Conservation (phyloP, 441 rosid species). For the Eutrema salsugineum region DNA sequence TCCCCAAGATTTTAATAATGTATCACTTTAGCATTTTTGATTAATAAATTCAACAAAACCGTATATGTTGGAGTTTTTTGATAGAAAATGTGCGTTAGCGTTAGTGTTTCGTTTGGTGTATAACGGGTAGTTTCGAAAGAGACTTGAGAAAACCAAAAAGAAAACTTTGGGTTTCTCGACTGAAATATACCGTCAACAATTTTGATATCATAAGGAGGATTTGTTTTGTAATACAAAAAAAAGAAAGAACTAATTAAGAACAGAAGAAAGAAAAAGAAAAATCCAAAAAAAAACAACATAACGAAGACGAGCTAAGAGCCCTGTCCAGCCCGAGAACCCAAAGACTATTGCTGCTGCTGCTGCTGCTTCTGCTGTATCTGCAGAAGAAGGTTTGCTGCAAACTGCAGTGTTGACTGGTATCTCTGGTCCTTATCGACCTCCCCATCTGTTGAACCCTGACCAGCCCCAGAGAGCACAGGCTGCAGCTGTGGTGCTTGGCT, state of each 20-base stretch:
- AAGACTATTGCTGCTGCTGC: constrained; percentile 33
- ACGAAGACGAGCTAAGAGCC: constrained; percentile 19
- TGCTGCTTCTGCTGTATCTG: constrained; percentile 72
- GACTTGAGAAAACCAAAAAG: background rate
- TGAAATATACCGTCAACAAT: background rate
- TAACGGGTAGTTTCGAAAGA: background rate
- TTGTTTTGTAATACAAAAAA: background rate
- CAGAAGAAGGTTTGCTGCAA: constrained; percentile 90
- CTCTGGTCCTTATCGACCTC: constrained; percentile 84
- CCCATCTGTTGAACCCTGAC: constrained; percentile 47
- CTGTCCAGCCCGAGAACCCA: constrained; percentile 45
- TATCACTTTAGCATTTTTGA: too few relatives aligned
- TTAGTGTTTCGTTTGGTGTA: background rate
- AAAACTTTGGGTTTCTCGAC: background rate
- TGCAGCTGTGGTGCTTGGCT: constrained; percentile 48
- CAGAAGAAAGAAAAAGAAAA: background rate
- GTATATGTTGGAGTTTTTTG: background rate
- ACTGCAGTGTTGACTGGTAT: constrained; percentile 86
- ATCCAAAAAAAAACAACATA: background rate
- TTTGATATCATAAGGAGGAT: background rate
- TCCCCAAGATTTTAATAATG: too few relatives aligned
- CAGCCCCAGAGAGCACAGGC: constrained; percentile 47
- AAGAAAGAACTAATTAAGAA: background rate
- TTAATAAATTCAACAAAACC: background rate
- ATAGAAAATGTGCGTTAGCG: background rate